Conservation (phyloP, 106 monocot species). For the Phalaenopsis aphrodite region DNA sequence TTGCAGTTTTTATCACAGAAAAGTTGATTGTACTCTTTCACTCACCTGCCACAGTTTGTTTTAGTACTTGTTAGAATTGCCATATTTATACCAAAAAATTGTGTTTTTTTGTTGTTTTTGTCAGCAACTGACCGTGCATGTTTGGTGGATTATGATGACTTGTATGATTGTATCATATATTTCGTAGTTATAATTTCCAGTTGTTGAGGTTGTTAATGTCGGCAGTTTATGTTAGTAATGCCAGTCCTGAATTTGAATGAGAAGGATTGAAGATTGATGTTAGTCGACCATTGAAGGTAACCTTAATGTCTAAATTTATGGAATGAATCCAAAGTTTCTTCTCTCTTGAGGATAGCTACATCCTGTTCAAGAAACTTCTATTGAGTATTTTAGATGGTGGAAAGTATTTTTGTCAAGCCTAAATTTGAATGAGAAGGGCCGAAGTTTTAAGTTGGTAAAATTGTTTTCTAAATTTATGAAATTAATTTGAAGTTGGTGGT, state of each 20-base stretch:
- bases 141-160: neutral
- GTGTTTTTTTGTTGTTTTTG: neutral
- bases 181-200: neutral
- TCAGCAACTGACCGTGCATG: neutral
- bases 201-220: neutral
- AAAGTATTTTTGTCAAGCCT: neutral
- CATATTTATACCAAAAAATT: neutral
- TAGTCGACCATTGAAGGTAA: neutral
- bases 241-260: neutral
- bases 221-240: neutral
- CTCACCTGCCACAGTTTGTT: neutral
- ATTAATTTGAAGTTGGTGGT: neutral
- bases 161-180: neutral
- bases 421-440: neutral
- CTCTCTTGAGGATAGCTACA: neutral
- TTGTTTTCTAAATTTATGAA: neutral
- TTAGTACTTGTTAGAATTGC: neutral
- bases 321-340: neutral
- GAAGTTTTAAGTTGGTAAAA: neutral
- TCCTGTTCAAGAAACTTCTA: neutral
- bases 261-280: neutral
- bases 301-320: neutral
- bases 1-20: neutral
- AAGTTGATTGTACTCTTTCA: neutral
- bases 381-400: neutral